phyloP scores from a whole-genome alignment of 2,329 filamentous ascomycete genomes.

The Cytospora chrysosperma region DNA sequence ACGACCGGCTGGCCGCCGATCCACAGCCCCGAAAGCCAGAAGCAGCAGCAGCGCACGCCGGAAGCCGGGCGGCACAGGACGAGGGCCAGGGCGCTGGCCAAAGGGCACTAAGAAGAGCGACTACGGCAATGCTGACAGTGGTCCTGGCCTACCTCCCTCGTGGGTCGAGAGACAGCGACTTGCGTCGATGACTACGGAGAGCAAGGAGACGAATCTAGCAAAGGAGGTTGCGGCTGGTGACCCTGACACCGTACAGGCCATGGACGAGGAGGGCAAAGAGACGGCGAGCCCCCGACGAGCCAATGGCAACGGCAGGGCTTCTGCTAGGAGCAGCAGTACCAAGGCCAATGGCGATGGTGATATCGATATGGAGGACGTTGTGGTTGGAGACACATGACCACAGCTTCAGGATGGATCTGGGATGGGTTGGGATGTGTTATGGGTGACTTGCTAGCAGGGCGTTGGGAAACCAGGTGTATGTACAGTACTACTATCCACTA shows the following conservation, averaged over 20 bases:
- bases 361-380: conserved; percentile 28
- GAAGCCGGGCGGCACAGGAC: conserved; percentile 61
- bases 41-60: conserved; percentile 45
- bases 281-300: conserved; percentile 19
- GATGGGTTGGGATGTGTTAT: background rate
- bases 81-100: conserved; percentile 64
- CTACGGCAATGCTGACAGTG: conserved; percentile 65
- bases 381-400: conserved; percentile 19
- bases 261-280: conserved; percentile 31
- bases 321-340: conserved; percentile 28
- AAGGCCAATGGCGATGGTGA: conserved; percentile 26
- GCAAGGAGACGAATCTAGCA: conserved; percentile 29
- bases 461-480: conserved; percentile 17
- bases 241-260: conserved; percentile 39
- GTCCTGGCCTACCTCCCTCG: conserved; percentile 60
- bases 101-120: conserved; percentile 69
- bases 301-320: conserved; percentile 27
- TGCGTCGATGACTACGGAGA: conserved; percentile 16
- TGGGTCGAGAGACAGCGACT: conserved; percentile 43
- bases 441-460: conserved; percentile 24
- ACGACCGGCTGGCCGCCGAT: conserved; percentile 36
- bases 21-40: conserved; percentile 41
- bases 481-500: conserved; percentile 16
- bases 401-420: background rate
- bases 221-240: conserved; percentile 33